phyloP scores from a whole-genome alignment of 306 rosid genomes.

The Nissolia schottii region DNA sequence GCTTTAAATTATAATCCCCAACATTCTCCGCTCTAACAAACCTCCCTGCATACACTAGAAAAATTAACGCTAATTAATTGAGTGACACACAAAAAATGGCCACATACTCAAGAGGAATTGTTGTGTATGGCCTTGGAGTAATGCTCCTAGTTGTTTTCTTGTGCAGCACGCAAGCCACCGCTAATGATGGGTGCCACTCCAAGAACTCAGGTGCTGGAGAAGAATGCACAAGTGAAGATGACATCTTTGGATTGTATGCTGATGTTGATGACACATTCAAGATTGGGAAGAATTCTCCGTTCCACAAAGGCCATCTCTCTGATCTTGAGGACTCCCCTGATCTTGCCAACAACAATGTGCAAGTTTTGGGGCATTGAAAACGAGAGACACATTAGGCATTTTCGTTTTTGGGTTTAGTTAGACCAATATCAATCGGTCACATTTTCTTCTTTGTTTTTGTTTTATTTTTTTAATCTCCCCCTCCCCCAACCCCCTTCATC shows the following conservation, averaged over 20 bases:
- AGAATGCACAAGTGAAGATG: constrained; percentile 31
- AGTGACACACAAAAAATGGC: too few species aligned
- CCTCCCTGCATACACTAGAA: not conserved
- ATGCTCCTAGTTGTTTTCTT: not conserved
- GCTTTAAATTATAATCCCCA: constrained; percentile 23
- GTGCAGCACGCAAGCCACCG: constrained; percentile 5
- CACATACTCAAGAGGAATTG: not conserved
- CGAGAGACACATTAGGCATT: not conserved
- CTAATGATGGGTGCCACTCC: not conserved
- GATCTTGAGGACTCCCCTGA: constrained; percentile 9
- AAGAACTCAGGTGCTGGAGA: not conserved
- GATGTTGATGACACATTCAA: constrained; percentile 42
- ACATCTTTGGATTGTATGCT: constrained; percentile 16
- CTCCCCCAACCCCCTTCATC: too few species aligned
- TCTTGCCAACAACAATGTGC: constrained; percentile 11
- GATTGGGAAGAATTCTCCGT: not conserved
- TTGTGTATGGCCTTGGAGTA: constrained; percentile 28
- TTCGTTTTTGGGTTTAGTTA: not conserved
- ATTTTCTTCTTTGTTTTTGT: not conserved
- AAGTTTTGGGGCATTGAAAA: constrained; percentile 29
- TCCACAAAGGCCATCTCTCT: not conserved
- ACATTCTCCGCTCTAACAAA: not conserved
- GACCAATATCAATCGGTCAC: not conserved
- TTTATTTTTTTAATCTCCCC: not conserved
- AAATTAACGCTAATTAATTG: too few species aligned